Percentiles rank a stretch among this genome's conserved stretches.
These are phyloP conservation scores for Sphagnum tenellum DNA, from an alignment of 225 moss, liverwort and hornwort species.

Conservation along the genomic window DNA sequence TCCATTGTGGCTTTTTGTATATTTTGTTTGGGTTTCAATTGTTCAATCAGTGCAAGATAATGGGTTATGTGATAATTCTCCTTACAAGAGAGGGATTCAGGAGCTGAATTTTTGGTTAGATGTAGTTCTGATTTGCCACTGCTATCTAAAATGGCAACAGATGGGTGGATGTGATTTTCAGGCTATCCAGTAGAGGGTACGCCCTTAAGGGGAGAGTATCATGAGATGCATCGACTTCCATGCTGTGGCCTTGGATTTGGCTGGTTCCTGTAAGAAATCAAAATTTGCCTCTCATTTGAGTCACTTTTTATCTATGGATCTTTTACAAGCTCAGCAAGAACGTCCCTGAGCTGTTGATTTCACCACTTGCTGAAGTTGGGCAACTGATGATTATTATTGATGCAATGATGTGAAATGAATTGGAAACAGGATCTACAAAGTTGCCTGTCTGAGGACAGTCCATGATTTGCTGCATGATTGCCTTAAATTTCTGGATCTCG, in stretches of 20 bases:
- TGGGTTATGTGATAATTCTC: neutral
- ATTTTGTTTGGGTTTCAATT: neutral
- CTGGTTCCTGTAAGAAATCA: conserved; percentile 58
- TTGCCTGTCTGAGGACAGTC: too few species aligned
- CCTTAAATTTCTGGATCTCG: neutral
- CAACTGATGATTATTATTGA: too few species aligned
- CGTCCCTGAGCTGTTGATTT: too few species aligned
- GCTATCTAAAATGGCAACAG: too few species aligned
- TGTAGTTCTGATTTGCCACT: neutral
- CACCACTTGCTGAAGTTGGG: too few species aligned
- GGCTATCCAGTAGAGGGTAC: conserved; percentile 44
- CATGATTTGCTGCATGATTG: neutral
- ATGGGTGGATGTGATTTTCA: conserved; percentile 8
- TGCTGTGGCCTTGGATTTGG: conserved; percentile 85
- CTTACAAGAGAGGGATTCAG: neutral
- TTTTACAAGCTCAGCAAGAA: too few species aligned
- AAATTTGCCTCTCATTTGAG: neutral
- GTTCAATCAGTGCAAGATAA: neutral
- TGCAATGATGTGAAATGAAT: too few species aligned
- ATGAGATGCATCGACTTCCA: conserved; percentile 48
- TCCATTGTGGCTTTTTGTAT: neutral
- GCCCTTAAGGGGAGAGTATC: conserved; percentile 29
- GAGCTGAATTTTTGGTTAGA: neutral
- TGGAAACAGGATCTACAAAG: too few species aligned
- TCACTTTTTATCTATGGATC: neutral